These are phyloP conservation scores for Triadica sebifera DNA, from an alignment of 345 rosid genomes.

Conservation along the genomic window DNA sequence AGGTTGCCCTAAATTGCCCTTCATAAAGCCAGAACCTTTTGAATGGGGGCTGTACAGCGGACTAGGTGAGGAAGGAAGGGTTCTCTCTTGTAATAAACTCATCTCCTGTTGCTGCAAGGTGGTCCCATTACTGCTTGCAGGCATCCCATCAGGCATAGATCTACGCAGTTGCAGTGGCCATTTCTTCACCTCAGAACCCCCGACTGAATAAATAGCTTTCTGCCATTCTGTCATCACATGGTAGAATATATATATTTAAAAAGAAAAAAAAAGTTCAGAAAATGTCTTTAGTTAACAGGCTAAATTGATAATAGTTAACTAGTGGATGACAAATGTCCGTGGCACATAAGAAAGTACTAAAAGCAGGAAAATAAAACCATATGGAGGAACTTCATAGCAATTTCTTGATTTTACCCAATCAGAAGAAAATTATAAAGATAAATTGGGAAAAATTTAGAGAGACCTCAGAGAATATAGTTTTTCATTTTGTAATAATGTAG, in stretches of 20 bases:
- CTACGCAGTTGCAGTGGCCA: constrained; percentile 94
- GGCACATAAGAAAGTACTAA: not conserved
- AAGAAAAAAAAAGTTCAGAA: constrained; percentile 6
- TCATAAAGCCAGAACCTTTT: constrained; percentile 80
- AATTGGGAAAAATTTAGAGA: not conserved
- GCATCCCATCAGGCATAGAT: constrained; percentile 78
- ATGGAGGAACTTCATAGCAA: not conserved
- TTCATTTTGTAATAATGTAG: not conserved
- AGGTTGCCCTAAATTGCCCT: constrained; percentile 79
- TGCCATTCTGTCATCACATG: constrained; percentile 80
- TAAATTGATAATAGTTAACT: not conserved
- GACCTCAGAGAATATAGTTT: not conserved
- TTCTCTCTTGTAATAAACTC: constrained; percentile 87
- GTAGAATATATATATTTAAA: constrained; percentile 6
- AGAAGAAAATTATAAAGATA: not conserved
- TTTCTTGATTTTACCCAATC: not conserved
- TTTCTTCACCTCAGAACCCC: constrained; percentile 85
- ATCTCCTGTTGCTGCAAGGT: constrained; percentile 89
- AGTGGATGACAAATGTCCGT: not conserved
- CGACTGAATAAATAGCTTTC: constrained; percentile 88
- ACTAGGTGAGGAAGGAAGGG: constrained; percentile 77
- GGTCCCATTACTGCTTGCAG: constrained; percentile 62
- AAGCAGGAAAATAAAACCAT: not conserved
- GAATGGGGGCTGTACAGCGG: constrained; percentile 76
- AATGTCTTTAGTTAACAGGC: not conserved